Evolutionary conservation across 208 protist genomes (phyloP).

Genomic region (Acanthamoeba healyi): DNA sequence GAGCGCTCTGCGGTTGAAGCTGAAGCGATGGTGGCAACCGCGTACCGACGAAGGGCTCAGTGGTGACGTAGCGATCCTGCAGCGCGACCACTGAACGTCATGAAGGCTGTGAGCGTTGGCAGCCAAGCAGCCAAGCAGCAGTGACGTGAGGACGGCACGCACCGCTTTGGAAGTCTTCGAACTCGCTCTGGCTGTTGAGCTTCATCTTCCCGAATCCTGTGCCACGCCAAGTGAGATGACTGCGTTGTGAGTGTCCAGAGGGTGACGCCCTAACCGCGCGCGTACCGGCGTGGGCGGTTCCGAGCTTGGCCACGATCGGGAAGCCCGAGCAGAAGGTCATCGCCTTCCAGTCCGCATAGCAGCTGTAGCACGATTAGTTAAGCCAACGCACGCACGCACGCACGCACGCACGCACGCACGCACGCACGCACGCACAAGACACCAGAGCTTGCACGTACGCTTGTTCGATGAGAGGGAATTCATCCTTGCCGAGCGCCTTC

Average conservation of each 20-base stretch:
- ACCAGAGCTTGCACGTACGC: too few relatives aligned
- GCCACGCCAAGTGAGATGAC: too few relatives aligned
- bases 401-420: too few relatives aligned
- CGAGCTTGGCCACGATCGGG: slow-evolving; percentile 12
- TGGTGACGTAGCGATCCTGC: background rate
- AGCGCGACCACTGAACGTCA: background rate
- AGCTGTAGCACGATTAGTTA: background rate
- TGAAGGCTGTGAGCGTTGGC: background rate
- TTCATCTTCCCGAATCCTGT: slow-evolving; percentile 44
- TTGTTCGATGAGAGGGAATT: slow-evolving; percentile 38
- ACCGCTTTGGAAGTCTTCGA: slow-evolving; percentile 45
- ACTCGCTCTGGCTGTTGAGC: slow-evolving; percentile 20
- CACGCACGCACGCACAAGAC: too few relatives aligned
- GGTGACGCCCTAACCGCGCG: too few relatives aligned
- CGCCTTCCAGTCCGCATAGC: slow-evolving; percentile 51
- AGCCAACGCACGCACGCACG: too few relatives aligned
- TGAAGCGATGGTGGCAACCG: background rate
- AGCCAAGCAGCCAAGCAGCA: background rate
- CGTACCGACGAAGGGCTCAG: background rate
- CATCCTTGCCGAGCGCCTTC: background rate
- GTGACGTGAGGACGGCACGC: background rate
- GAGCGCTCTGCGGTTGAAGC: background rate
- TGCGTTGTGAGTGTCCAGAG: too few relatives aligned
- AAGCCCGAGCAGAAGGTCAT: slow-evolving; percentile 21
- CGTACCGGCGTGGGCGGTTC: background rate